These are phyloP conservation scores for Botrytis pseudocinerea DNA, from an alignment of 2,329 filamentous ascomycete genomes.

Conservation along the genomic window DNA sequence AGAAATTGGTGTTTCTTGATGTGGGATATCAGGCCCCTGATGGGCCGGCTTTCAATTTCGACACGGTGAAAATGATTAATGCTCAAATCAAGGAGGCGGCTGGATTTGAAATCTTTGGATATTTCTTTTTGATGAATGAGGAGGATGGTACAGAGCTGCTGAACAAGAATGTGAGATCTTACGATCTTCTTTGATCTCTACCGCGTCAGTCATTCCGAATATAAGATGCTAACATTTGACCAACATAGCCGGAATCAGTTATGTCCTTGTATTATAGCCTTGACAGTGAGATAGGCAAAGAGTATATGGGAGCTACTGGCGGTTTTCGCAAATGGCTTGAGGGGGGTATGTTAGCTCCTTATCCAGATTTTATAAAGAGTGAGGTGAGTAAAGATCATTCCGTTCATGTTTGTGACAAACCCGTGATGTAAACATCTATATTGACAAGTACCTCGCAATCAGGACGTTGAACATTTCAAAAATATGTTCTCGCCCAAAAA, in stretches of 20 bases:
- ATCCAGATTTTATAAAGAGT: conserved; percentile 26
- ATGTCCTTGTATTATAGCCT: conserved; percentile 25
- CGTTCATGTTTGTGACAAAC: no score
- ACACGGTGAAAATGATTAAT: conserved; percentile 27
- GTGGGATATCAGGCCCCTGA: conserved; percentile 23
- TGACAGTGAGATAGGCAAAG: conserved; percentile 22
- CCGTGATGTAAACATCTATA: no score
- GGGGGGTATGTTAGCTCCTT: conserved; percentile 17
- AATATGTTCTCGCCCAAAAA: background rate
- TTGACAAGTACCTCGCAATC: background rate
- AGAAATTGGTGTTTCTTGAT: conserved; percentile 30
- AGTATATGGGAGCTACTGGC: conserved; percentile 23
- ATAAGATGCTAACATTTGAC: conserved; percentile 3
- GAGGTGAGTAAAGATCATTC: conserved; percentile 3
- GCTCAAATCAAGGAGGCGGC: conserved; percentile 17
- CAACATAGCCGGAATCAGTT: conserved; percentile 28
- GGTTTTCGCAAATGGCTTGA: conserved; percentile 21
- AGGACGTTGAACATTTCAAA: conserved; percentile 4
- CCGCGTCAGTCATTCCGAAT: background rate
- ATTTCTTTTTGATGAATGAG: conserved; percentile 29
- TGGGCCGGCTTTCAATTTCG: conserved; percentile 21
- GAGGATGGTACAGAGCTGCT: conserved; percentile 25
- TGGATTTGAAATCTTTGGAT: conserved; percentile 32
- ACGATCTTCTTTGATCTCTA: background rate
- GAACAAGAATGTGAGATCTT: conserved; percentile 28